Evolutionary conservation across 805 yeast species (phyloP).

Genomic region (Suhomyces prunicola): DNA sequence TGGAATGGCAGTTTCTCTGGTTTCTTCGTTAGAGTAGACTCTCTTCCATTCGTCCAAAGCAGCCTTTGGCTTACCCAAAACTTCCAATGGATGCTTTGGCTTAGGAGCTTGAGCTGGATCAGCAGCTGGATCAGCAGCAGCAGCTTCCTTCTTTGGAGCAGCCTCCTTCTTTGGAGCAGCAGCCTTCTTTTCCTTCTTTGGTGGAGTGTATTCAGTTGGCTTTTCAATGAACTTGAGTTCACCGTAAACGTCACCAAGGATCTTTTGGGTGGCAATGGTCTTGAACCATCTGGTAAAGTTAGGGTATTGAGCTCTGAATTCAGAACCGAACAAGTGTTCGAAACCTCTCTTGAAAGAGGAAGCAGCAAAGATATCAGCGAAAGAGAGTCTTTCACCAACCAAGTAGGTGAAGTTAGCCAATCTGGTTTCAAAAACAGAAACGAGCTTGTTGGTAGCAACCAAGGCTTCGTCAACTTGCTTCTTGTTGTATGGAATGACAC

Average conservation of each 20-base stretch:
- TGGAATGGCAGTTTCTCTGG: conserved; percentile 90
- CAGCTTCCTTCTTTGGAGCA: conserved; percentile 33
- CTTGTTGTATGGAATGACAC: conserved; percentile 75
- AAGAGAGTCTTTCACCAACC: conserved; percentile 46
- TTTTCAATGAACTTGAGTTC: conserved; percentile 59
- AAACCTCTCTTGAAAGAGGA: conserved; percentile 50
- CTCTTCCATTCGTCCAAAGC: conserved; percentile 94
- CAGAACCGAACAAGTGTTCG: conserved; percentile 55
- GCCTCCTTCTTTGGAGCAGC: conserved; percentile 38
- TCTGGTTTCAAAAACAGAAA: conserved; percentile 29
- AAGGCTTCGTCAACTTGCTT: conserved; percentile 51
- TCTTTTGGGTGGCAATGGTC: conserved; percentile 47
- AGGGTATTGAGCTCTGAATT: conserved; percentile 65
- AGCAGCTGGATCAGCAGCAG: conserved; percentile 31
- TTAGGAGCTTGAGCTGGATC: conserved; percentile 57
- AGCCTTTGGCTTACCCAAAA: conserved; percentile 68
- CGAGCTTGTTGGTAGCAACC: conserved; percentile 24
- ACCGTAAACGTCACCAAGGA: conserved; percentile 32
- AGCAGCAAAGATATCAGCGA: conserved; percentile 44
- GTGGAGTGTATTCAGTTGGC: conserved; percentile 61
- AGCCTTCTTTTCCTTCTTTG: conserved; percentile 71
- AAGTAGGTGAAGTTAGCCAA: conserved; percentile 42
- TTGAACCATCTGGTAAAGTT: conserved; percentile 68
- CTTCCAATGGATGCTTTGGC: conserved; percentile 88
- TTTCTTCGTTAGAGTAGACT: conserved; percentile 93